Conservation (phyloP, 2,329 filamentous ascomycete genomes). For the Fusarium transvaalense region DNA sequence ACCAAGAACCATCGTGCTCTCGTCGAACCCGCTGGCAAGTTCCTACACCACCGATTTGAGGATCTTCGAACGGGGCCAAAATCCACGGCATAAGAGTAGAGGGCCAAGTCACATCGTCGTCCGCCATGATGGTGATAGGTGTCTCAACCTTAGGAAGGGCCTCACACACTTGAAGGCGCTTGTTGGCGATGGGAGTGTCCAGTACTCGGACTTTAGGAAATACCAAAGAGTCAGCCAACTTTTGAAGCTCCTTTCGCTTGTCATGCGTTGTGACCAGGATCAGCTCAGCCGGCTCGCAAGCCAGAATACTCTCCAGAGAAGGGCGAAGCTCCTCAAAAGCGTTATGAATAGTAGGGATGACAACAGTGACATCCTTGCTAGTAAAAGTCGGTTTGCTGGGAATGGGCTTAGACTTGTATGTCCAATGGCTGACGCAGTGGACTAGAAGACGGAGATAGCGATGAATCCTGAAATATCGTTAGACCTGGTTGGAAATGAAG, state of each 20-base stretch:
- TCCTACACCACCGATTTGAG: slow-evolving; percentile 86
- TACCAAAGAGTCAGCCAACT: slow-evolving; percentile 72
- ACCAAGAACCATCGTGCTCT: slow-evolving; percentile 69
- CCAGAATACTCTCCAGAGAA: slow-evolving; percentile 82
- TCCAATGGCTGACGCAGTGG: slow-evolving; percentile 87
- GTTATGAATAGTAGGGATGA: slow-evolving; percentile 92
- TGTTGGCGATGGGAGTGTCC: slow-evolving; percentile 88
- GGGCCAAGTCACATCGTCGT: slow-evolving; percentile 96
- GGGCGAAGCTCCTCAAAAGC: slow-evolving; percentile 85
- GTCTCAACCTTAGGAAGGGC: slow-evolving; percentile 89
- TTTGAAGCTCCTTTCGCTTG: slow-evolving; percentile 76
- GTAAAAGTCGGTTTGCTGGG: slow-evolving; percentile 84
- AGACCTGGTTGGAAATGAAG: slow-evolving; percentile 24
- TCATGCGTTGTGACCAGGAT: slow-evolving; percentile 89
- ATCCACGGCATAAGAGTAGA: slow-evolving; percentile 89
- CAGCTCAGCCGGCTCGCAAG: slow-evolving; percentile 76
- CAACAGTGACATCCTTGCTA: slow-evolving; percentile 88
- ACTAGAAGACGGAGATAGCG: slow-evolving; percentile 88
- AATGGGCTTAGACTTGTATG: slow-evolving; percentile 86
- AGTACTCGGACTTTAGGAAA: slow-evolving; percentile 77
- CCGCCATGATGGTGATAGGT: slow-evolving; percentile 88
- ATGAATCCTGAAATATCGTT: slow-evolving; percentile 73
- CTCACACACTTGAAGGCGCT: slow-evolving; percentile 91
- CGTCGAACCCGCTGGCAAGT: slow-evolving; percentile 90
- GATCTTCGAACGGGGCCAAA: slow-evolving; percentile 89